Evolutionary conservation across 1,284 basidiomycete genomes (phyloP).

Genomic region (Rhodotorula glutinis): DNA sequence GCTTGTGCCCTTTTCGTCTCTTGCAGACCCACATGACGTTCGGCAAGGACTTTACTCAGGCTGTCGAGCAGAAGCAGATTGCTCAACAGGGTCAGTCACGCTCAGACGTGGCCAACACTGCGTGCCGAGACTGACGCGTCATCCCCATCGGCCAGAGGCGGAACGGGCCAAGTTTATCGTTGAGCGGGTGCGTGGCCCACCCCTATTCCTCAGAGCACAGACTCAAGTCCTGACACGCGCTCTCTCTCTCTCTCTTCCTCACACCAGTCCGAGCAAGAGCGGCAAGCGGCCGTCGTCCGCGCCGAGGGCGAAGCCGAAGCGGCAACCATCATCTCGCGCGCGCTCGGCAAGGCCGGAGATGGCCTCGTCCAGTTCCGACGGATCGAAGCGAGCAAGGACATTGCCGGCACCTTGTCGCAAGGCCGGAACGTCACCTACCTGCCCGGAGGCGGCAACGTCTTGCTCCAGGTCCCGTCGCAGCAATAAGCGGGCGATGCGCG

Average conservation of each 20-base stretch:
- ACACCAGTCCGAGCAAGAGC: conserved; percentile 98
- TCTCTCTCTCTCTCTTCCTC: no score
- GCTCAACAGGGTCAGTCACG: conserved; percentile 74
- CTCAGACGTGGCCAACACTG: not conserved
- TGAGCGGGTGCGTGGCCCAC: conserved; percentile 71
- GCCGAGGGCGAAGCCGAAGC: conserved; percentile 99
- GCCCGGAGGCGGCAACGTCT: conserved; percentile 46
- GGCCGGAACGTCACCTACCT: conserved; percentile 52
- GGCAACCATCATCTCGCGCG: conserved; percentile 83
- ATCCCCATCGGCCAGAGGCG: conserved; percentile 61
- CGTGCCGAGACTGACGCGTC: not conserved
- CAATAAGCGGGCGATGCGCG: conserved; percentile 7
- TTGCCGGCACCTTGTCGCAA: conserved; percentile 57
- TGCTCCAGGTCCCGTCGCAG: conserved; percentile 23
- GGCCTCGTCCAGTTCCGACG: conserved; percentile 92
- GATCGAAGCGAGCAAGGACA: conserved; percentile 97
- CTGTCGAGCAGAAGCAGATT: conserved; percentile 97
- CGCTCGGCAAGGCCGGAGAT: conserved; percentile 91
- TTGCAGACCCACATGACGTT: conserved; percentile 57
- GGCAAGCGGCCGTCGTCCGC: conserved; percentile 94
- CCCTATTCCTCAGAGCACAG: no score
- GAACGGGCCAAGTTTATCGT: conserved; percentile 99
- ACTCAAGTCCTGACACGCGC: no score
- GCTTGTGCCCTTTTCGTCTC: no score
- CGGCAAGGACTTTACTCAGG: conserved; percentile 61